Base-by-base conservation (phyloP, 331 rosid species). In the Pyrus hybrid region DNA sequence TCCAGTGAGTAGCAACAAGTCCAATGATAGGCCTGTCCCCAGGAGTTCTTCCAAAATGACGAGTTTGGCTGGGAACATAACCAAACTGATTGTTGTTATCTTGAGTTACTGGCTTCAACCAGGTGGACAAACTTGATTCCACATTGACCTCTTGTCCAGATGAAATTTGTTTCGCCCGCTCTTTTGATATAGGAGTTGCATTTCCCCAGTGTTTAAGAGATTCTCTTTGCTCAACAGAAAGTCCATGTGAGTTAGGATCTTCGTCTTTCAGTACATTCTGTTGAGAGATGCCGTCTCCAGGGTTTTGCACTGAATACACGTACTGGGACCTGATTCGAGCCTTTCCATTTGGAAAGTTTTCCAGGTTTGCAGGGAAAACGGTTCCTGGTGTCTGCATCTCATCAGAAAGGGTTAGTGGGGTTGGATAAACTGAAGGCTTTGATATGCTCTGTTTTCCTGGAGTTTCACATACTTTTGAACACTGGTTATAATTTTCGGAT, bases 301-400 rank as follows among this genome's bases (percentile, higher is more conserved):
- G 77, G 70, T 87, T 84, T 72, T 25, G 26, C 82, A 71, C 80
- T 45, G 93, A 79, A 82, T 85, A 86, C 66, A 89, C 92, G 49
- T 79, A 92, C 70, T 92, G 93, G 33, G 93, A 87, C 81, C 96
- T 86, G 76, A 92, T 88, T 66, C 83, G 79, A 82, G 72, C 70
- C 80, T 76, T 92, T n/a, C 85, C 87, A 81, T 77, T 79, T 30
- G 83, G 85, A 76, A 79, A 76, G 57, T 78, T 73, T 77, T 87
- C 91, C 60, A 79, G 30, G 79, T 91, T 79, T 75, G 91, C 75
- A 13, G 98, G 98, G 62, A 83, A 92, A 74, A 84, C 90, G 13
- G 99, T 95, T 83, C 99, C 99, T 28, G 99, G 98, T 32, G 98
- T 95, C 86, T 92, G 97, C 93, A 95, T 88, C 77, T 89, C 94